phyloP scores from a whole-genome alignment of 2,329 filamentous ascomycete species.

The Alternaria consortialis region DNA sequence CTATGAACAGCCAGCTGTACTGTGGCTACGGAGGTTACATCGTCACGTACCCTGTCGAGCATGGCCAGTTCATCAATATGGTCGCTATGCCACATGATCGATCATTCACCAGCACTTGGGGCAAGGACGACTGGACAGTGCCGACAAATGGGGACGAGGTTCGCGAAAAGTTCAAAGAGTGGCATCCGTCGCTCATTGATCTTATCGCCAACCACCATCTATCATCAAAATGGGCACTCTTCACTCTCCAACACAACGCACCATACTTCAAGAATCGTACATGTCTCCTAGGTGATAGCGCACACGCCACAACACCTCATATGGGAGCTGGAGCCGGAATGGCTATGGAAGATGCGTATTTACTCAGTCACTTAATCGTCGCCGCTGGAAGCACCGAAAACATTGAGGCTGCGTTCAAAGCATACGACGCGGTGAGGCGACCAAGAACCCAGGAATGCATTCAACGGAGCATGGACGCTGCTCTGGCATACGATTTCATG shows the following conservation, averaged over 20 bases:
- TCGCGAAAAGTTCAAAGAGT: conserved; percentile 23
- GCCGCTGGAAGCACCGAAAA: conserved; percentile 7
- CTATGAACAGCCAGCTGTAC: conserved; percentile 63
- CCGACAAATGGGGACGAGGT: conserved; percentile 30
- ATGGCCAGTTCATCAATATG: conserved; percentile 64
- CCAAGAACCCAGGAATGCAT: conserved; percentile 51
- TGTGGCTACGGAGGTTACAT: conserved; percentile 65
- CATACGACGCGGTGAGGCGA: conserved; percentile 49
- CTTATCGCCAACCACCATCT: conserved; percentile 20
- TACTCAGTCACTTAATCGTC: conserved; percentile 51
- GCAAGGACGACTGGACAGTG: conserved; percentile 27
- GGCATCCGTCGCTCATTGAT: conserved; percentile 22
- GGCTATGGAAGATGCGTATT: conserved; percentile 63
- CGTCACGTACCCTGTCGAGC: conserved; percentile 68
- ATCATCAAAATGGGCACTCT: conserved; percentile 62
- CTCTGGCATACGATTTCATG: conserved; percentile 30
- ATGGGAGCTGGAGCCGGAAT: conserved; percentile 64
- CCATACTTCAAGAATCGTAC: conserved; percentile 54
- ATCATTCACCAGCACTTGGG: conserved; percentile 13
- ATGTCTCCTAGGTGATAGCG: conserved; percentile 63
- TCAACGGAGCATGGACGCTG: conserved; percentile 35
- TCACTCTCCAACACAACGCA: conserved; percentile 58
- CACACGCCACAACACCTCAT: conserved; percentile 63
- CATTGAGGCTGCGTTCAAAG: conserved; percentile 47
- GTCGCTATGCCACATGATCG: conserved; percentile 29